Evolutionary conservation across 2,329 filamentous ascomycete species (phyloP).

Genomic region (Didymella lethalis): DNA sequence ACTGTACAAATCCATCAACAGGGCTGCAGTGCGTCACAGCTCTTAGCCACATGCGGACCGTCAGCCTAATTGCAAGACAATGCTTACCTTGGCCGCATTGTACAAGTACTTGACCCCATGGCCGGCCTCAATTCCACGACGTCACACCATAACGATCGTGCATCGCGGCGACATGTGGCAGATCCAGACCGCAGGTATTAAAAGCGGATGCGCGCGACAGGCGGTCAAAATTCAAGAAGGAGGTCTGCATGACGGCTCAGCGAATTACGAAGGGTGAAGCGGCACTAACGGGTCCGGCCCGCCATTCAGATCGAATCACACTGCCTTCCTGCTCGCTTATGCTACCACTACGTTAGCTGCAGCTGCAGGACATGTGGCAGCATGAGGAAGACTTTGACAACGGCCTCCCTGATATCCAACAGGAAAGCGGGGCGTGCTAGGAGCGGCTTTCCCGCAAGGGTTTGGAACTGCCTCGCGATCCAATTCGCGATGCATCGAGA

Average conservation of each 20-base stretch:
- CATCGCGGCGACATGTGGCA: constrained; percentile 39
- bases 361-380: constrained; percentile 53
- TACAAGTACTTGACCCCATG: constrained; percentile 6
- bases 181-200: constrained; percentile 36
- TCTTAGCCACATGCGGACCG: constrained; percentile 6
- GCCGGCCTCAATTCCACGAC: constrained; percentile 19
- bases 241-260: constrained; percentile 16
- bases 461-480: constrained; percentile 42
- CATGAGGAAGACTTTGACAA: constrained; percentile 44
- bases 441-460: constrained; percentile 41
- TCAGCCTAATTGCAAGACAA: constrained; percentile 19
- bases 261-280: constrained; percentile 42
- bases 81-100: constrained; percentile 26
- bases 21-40: constrained; percentile 9
- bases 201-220: constrained; percentile 35
- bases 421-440: constrained; percentile 47
- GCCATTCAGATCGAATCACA: constrained; percentile 41
- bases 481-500: constrained; percentile 35
- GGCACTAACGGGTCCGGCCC: constrained; percentile 41
- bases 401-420: constrained; percentile 48
- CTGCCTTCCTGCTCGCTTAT: constrained; percentile 37
- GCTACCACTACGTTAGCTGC: constrained; percentile 47
- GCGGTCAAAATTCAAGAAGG: constrained; percentile 26
- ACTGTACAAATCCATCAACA: neutral
- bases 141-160: constrained; percentile 36